phyloP scores from a whole-genome alignment of 2,329 filamentous ascomycete species.

The Curvularia hawaiiensis region DNA sequence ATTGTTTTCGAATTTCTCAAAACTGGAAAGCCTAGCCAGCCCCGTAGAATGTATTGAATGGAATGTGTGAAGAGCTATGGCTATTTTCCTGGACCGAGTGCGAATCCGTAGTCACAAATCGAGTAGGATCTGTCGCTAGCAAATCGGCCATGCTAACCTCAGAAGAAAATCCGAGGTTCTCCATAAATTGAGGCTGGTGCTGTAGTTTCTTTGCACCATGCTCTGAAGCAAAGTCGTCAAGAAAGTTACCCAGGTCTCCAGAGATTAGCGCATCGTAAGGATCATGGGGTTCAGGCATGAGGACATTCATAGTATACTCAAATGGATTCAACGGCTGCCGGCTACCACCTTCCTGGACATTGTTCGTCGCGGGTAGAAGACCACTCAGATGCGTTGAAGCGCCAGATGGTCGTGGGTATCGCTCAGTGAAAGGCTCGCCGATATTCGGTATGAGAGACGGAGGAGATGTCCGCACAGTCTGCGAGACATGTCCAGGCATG shows the following conservation, averaged over 20 bases:
- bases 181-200: constrained; percentile 67
- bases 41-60: constrained; percentile 30
- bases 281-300: constrained; percentile 14
- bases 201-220: constrained; percentile 60
- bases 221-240: constrained; percentile 62
- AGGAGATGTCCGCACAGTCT: constrained; percentile 17
- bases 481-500: constrained; percentile 5
- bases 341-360: constrained; percentile 3
- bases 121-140: constrained; percentile 39
- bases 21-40: constrained; percentile 5
- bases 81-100: constrained; percentile 30
- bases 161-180: constrained; percentile 67
- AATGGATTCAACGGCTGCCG: constrained; percentile 15
- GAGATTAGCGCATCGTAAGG: constrained; percentile 44
- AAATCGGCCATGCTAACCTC: constrained; percentile 64
- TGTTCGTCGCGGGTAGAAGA: constrained; percentile 30
- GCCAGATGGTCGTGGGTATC: constrained; percentile 8
- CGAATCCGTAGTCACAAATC: constrained; percentile 44
- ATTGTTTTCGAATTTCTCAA: background rate
- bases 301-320: constrained; percentile 4
- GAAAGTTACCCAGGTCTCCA: constrained; percentile 56
- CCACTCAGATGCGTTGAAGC: constrained; percentile 26
- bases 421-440: constrained; percentile 5
- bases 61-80: constrained; percentile 24
- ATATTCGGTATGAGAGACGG: constrained; percentile 13